These are phyloP conservation scores for Gymnopilus junonius DNA, from an alignment of 768 basidiomycete species.

Conservation along the genomic window DNA sequence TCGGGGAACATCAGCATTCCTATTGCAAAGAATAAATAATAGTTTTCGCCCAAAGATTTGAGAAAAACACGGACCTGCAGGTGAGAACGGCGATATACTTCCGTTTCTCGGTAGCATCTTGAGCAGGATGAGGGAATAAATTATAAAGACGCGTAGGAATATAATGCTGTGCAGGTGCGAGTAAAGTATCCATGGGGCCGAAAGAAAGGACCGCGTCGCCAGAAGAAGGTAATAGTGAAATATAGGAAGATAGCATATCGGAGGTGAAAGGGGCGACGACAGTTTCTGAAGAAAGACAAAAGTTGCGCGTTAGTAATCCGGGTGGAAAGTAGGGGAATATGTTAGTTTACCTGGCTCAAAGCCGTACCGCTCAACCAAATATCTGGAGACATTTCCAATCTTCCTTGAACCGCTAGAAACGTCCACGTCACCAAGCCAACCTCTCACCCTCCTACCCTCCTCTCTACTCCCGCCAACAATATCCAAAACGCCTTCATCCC, in stretches of 20 bases:
- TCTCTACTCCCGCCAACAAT: conserved; percentile 78
- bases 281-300: conserved; percentile 54
- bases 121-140: conserved; percentile 81
- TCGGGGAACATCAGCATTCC: conserved; percentile 85
- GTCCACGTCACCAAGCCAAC: conserved; percentile 87
- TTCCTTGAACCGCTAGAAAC: conserved; percentile 64
- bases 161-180: conserved; percentile 77
- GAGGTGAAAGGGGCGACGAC: conserved; percentile 78
- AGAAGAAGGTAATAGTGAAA: conserved; percentile 73
- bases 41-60: neutral
- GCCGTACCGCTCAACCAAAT: conserved; percentile 80
- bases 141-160: conserved; percentile 76
- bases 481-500: conserved; percentile 82
- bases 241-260: conserved; percentile 76
- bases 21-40: conserved; percentile 25
- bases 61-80: conserved; percentile 57
- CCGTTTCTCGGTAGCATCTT: conserved; percentile 73
- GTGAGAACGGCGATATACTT: conserved; percentile 74
- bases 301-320: neutral
- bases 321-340: conserved; percentile 2
- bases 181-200: conserved; percentile 79
- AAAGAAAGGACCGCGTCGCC: conserved; percentile 80
- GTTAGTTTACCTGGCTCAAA: conserved; percentile 67
- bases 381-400: conserved; percentile 69
- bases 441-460: conserved; percentile 71